These are phyloP conservation scores for Leccinum obscurum DNA, from an alignment of 768 basidiomycete species.

Conservation along the genomic window DNA sequence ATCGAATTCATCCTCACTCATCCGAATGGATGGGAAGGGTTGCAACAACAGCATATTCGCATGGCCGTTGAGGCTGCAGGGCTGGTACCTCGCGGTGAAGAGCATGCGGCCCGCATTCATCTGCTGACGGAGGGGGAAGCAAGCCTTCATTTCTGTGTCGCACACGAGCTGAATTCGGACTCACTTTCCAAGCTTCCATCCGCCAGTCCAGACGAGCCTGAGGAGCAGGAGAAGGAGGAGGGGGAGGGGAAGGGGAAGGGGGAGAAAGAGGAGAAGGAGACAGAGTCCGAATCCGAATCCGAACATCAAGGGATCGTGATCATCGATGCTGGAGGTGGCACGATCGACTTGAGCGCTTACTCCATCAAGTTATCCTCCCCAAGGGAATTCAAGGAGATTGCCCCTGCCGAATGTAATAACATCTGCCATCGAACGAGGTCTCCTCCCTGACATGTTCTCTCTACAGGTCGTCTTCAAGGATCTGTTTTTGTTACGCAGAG, in stretches of 20 bases:
- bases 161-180: constrained; percentile 40
- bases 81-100: constrained; percentile 17
- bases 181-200: constrained; percentile 11
- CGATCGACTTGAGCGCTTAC: constrained; percentile 40
- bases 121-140: constrained; percentile 31
- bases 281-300: constrained; percentile 34
- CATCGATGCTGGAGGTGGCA: constrained; percentile 47
- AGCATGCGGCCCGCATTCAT: constrained; percentile 20
- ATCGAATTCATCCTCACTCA: constrained; percentile 29
- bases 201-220: not conserved
- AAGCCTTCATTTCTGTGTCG: constrained; percentile 39
- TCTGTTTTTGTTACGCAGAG: constrained; percentile 37
- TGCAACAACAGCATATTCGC: constrained; percentile 32
- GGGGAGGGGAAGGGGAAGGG: no score
- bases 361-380: constrained; percentile 23
- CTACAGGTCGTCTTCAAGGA: constrained; percentile 41
- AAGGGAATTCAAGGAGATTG: constrained; percentile 35
- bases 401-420: constrained; percentile 31
- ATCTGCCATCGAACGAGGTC: not conserved
- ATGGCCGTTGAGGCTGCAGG: constrained; percentile 26
- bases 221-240: not conserved
- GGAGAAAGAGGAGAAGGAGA: not conserved
- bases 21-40: constrained; percentile 35
- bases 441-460: not conserved
- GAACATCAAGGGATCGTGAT: constrained; percentile 40